These are phyloP conservation scores for Bathelium albidoporum DNA, from an alignment of 495 filamentous ascomycete genomes.

Conservation along the genomic window DNA sequence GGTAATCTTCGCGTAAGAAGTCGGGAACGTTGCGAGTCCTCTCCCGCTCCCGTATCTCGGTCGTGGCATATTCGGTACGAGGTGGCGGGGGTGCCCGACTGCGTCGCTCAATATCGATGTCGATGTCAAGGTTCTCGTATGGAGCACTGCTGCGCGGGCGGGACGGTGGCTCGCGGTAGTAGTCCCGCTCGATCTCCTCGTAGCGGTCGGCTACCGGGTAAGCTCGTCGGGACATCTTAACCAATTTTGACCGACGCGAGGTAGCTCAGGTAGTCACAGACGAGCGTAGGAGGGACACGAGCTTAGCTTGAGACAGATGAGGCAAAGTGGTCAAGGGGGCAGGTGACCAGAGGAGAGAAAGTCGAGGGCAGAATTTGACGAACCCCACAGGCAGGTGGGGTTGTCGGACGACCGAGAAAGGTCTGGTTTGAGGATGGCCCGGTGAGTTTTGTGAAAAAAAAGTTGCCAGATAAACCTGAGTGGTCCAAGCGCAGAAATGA, in stretches of 20 bases:
- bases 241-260: background rate
- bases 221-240: conserved; percentile 24
- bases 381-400: conserved; percentile 2
- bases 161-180: conserved; percentile 25
- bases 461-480: background rate
- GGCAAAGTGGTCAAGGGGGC: background rate
- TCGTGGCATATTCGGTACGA: conserved; percentile 21
- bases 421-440: background rate
- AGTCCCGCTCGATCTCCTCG: conserved; percentile 38
- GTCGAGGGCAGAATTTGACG: background rate
- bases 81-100: conserved; percentile 8
- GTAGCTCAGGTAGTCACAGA: background rate
- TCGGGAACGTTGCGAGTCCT: conserved; percentile 36
- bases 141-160: conserved; percentile 21
- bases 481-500: background rate
- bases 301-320: conserved; percentile 6
- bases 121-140: conserved; percentile 32
- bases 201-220: conserved; percentile 34
- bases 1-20: conserved; percentile 46
- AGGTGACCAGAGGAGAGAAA: background rate
- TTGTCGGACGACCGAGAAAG: background rate
- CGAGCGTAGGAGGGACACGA: background rate
- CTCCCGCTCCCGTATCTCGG: conserved; percentile 20
- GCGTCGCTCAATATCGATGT: conserved; percentile 18
- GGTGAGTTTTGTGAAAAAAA: background rate